Base-by-base conservation (phyloP, 2,329 filamentous ascomycete genomes). In the Iodosphaeria phyllophila region DNA sequence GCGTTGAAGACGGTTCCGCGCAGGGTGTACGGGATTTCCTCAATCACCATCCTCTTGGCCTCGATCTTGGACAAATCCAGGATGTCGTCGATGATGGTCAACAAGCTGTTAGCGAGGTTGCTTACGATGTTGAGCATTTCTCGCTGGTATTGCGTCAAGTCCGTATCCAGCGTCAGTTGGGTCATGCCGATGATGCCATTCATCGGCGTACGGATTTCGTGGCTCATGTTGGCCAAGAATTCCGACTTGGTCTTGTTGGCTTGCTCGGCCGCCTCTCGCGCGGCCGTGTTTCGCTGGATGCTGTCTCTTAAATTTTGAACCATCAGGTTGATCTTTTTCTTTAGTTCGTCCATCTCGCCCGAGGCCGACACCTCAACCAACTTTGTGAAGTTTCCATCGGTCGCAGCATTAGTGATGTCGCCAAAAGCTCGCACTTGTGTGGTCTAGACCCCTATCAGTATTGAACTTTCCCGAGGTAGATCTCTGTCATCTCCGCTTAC, bases 321-420 rank as follows among this genome's bases (percentile, higher is more conserved):
- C 89, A 98, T 98, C 56, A 91, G 80, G 48, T 95, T 98, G 64
- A 98, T 95, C 61, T 95, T 95, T 41, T 84, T 74, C 55, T 98
- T 98, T 39, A 98, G 63, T 50, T 95, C 86, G 51, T 95, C 89
- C 89, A 98, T 95, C 51, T 98, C 89, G 34, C 89, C 89, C 8
- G 86, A 93, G 12, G 89, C 89, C 48, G 93, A 84, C 11, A 98
- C 86, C 23, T 89, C 92, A 47, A 98, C 86, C 29, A 91, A 71
- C 47, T 93, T 92, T 13, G 82, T 92, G 48, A 95, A 95, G 50
- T 98, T 86, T 34, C 89, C 89, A 45, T 92, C 84, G 30, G 86
- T 93, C 15, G 89, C 89, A 18, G 89, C 73, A 48, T 93, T 92
- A n/a, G 86, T 93, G 40, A 98, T 95, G 46, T 95, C 86, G 27